Base-by-base conservation (phyloP, 306 rosid species). In the Arachis hypogaea region DNA sequence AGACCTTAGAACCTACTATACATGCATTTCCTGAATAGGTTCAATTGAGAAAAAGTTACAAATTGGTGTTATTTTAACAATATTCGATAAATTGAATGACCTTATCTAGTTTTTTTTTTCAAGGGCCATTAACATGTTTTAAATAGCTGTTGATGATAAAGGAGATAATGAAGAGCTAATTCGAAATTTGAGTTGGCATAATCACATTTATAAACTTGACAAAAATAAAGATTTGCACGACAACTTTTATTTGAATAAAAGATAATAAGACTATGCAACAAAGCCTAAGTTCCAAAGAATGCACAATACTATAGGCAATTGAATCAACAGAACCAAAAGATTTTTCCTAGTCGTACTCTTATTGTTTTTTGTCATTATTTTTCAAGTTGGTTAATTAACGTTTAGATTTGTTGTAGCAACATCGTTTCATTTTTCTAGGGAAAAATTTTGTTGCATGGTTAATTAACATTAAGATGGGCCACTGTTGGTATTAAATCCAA, bases 401-500 rank as follows among this genome's bases (percentile, higher is more conserved):
- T 22, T 22, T 22, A 22, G 28, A 22, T 22, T 22, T 22, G 28
- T 22, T 22, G 28, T 22, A 22, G 14, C 14, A 14, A 14, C 14
- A 14, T 14, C 14, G 14, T 14, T 14, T 14, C 14, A 14, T 14
- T 14, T 14, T 14, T 14, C 14, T 14, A 14, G 14, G 14, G 14
- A 14, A 14, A 14, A 14, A 14, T 14, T 14, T 14, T 14, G 14
- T 14, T 49, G 12, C 36, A 22, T 72, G 47, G 50, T 4, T 63
- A 64, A 46, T 5, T 52, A 3, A 52, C 11, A 64, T 42, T 55
- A 29, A 42, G 12, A 28, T 54, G 78, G 72, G 49, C 9, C 57
- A 9, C 7, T 22, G 2, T 3, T 64, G 12, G 64, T 74, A 52
- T 63, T 7, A 54, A 64, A 74, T 74, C 65, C 72, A 74, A 74